These are phyloP conservation scores for Xerocomellus amylosporus DNA, from an alignment of 768 basidiomycete species.

Conservation along the genomic window DNA sequence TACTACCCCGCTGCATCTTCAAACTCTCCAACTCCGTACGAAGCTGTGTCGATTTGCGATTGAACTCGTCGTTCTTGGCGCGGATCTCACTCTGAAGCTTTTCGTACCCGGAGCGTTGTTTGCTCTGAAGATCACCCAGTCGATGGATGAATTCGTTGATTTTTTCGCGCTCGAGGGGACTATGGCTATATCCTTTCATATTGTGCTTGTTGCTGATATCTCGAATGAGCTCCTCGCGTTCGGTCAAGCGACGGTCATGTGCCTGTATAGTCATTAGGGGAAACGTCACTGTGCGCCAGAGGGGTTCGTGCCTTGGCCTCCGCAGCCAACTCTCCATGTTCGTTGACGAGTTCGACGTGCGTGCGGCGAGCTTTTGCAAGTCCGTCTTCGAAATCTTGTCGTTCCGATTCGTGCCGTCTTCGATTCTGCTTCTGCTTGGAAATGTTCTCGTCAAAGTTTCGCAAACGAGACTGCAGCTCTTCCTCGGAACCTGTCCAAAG, in stretches of 20 bases:
- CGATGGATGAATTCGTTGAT: conserved; percentile 70
- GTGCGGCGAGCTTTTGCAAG: conserved; percentile 44
- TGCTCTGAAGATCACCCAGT: conserved; percentile 59
- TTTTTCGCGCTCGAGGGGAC: conserved; percentile 68
- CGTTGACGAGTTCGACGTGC: conserved; percentile 55
- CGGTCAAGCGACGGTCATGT: conserved; percentile 64
- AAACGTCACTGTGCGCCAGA: background rate
- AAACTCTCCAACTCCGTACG: conserved; percentile 52
- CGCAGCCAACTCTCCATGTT: conserved; percentile 67
- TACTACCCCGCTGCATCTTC: conserved; percentile 49
- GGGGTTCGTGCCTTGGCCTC: conserved; percentile 61
- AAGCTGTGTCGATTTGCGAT: conserved; percentile 53
- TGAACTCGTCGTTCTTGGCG: conserved; percentile 62
- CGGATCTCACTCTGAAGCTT: conserved; percentile 64
- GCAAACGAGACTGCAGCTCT: conserved; percentile 56
- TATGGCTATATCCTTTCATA: conserved; percentile 71
- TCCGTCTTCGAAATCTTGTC: conserved; percentile 63
- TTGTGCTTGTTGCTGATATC: conserved; percentile 64
- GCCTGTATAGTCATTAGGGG: conserved; percentile 42
- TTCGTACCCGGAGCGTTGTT: conserved; percentile 62
- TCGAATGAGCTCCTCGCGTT: conserved; percentile 72
- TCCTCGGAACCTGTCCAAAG: conserved; percentile 61
- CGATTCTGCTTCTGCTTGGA: conserved; percentile 48
- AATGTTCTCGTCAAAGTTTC: conserved; percentile 60
- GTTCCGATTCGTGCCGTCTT: conserved; percentile 45